These are phyloP conservation scores for Ceratobasidium sp. DNA, from an alignment of 1,284 basidiomycete genomes.

Conservation along the genomic window DNA sequence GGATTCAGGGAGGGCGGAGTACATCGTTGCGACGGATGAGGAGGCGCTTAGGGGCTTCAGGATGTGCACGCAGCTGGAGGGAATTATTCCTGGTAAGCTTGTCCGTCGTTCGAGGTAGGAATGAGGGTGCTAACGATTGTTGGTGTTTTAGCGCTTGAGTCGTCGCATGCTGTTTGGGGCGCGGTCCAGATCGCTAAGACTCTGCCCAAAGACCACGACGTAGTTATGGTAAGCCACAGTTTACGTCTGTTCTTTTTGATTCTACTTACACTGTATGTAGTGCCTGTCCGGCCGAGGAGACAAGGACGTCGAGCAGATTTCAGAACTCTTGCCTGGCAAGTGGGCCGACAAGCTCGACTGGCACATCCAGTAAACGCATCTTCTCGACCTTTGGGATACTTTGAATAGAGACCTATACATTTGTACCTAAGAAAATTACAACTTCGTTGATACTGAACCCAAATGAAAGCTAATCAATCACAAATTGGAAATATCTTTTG, in stretches of 20 bases:
- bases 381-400: not conserved
- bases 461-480: not conserved
- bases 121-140: constrained; percentile 10
- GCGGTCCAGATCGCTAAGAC: constrained; percentile 89
- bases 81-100: constrained; percentile 93
- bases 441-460: not conserved
- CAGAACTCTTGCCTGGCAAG: constrained; percentile 81
- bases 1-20: constrained; percentile 93
- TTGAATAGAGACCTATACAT: no score
- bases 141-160: constrained; percentile 81
- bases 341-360: constrained; percentile 93
- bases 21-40: constrained; percentile 93
- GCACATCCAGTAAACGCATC: constrained; percentile 65
- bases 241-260: constrained; percentile 55
- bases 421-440: constrained; percentile 3
- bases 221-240: constrained; percentile 82
- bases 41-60: constrained; percentile 94
- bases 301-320: constrained; percentile 95
- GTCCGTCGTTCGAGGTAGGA: not conserved
- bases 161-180: constrained; percentile 95
- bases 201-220: constrained; percentile 84
- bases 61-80: constrained; percentile 91
- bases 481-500: constrained; percentile 23
- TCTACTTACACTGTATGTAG: constrained; percentile 58
- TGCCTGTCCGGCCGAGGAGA: constrained; percentile 92